Evolutionary conservation across 495 filamentous ascomycete species (phyloP).

Genomic region (Peziza echinospora): DNA sequence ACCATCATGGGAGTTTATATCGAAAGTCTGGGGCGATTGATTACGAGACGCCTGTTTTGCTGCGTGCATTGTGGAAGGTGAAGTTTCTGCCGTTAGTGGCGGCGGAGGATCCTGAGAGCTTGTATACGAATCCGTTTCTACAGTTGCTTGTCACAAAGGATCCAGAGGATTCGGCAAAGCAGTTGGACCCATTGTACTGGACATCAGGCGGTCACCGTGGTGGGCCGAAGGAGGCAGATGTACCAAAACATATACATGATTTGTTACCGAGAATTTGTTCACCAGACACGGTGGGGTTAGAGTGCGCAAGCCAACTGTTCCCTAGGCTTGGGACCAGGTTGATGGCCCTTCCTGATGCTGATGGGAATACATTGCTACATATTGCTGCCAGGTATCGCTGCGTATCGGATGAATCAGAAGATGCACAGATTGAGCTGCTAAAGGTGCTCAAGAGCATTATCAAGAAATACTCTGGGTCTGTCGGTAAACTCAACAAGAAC

Average conservation of each 20-base stretch:
- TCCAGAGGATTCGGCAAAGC: not conserved
- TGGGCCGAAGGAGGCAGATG: not conserved
- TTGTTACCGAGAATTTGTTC: not conserved
- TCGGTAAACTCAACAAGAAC: not conserved
- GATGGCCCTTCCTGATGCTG: not conserved
- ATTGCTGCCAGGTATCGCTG: not conserved
- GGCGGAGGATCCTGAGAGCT: no score
- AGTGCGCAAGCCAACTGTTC: not conserved
- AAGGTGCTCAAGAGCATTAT: not conserved
- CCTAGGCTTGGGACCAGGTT: not conserved
- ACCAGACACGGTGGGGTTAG: not conserved
- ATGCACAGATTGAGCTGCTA: not conserved
- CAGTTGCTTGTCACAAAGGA: not conserved
- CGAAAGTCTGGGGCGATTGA: not conserved
- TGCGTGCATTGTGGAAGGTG: not conserved
- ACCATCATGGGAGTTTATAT: not conserved
- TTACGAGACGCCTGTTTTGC: not conserved
- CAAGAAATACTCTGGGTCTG: not conserved
- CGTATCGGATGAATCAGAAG: not conserved
- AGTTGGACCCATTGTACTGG: not conserved
- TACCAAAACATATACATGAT: not conserved
- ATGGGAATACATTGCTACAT: not conserved
- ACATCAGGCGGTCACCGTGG: no score
- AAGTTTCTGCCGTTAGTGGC: not conserved
- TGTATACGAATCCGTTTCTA: not conserved